Base-by-base conservation (phyloP, 768 basidiomycete genomes). In the Amanita subjunquillea region DNA sequence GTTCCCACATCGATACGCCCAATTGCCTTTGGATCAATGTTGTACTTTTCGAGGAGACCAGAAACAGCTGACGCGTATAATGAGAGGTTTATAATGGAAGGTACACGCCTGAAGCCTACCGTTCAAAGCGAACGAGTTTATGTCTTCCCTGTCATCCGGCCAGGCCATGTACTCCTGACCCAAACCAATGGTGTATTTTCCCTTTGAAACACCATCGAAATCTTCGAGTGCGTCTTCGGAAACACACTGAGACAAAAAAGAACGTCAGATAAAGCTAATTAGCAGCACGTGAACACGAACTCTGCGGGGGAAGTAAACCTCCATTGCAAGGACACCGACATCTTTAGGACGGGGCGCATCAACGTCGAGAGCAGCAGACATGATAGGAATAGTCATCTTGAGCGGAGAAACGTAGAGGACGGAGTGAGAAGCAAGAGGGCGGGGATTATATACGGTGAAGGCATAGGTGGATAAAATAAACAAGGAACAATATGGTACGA, bases 101-200 rank as follows among this genome's bases (percentile, higher is more conserved):
- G 12, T 15, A 9, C 15, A 51, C 42, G 13, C 53, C 22, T 23
- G 22, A 10, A 13, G 63, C 85, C 55, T 54, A 92, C 94, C 92
- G 62, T 91, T 95, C 58, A 99, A 70, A 38, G 91, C 86, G 67
- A 98, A 93, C 9, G 93, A 95, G 81, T 96, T 95, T 76, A 99
- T 95, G 73, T 99, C 95, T 69, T 99, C 96, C 53, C 91, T 84
- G 78, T 99, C 96, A 66, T 97, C 94, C 54, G 88, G 88, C 81
- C 91, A 98, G 32, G 95, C 92, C 96, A 99, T 99, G 76, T 83
- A 92, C 67, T 94, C 84, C 68, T 95, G 91, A 53, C 94, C 96
- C 37, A 99, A 83, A 65, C 96, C 96, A 66, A 98, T 96, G 58
- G 96, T 99, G 75, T 99, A 98, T 73, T 98, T 98, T 55, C 96